Evolutionary conservation across 768 basidiomycete species (phyloP).

Genomic region (Trametes punicea): DNA sequence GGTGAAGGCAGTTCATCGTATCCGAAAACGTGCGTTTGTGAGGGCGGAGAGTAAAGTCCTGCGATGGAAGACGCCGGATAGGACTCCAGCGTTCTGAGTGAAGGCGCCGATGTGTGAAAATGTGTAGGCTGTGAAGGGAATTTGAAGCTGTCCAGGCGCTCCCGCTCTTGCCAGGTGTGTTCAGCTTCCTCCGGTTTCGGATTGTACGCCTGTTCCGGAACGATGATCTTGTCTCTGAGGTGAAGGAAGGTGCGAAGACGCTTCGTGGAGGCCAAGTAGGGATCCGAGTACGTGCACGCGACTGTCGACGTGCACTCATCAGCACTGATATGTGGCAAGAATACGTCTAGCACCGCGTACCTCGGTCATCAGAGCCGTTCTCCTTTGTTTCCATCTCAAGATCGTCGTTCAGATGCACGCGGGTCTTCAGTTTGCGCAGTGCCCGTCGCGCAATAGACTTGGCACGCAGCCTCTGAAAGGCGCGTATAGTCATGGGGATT

Average conservation of each 20-base stretch:
- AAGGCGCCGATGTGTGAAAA: not conserved
- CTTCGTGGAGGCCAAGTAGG: not conserved
- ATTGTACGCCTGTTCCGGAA: not conserved
- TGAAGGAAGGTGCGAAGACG: not conserved
- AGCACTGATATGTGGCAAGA: not conserved
- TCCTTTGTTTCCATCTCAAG: not conserved
- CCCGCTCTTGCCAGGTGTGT: not conserved
- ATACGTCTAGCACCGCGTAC: not conserved
- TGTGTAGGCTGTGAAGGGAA: not conserved
- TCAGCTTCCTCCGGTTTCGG: not conserved
- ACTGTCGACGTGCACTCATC: not conserved
- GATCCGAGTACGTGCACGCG: not conserved
- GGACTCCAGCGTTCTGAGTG: not conserved
- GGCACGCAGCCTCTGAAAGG: constrained; percentile 12
- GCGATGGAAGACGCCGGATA: not conserved
- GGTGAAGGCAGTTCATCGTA: not conserved
- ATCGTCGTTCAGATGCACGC: not conserved
- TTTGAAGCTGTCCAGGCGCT: constrained; percentile 1
- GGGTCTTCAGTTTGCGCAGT: not conserved
- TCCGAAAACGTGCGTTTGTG: not conserved
- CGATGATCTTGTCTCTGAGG: not conserved
- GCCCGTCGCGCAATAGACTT: not conserved
- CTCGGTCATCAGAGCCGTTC: not conserved
- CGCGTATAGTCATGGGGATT: constrained; percentile 20
- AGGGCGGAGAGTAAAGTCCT: not conserved